Conservation (phyloP, 306 rosid genomes). For the Acacia confusa region DNA sequence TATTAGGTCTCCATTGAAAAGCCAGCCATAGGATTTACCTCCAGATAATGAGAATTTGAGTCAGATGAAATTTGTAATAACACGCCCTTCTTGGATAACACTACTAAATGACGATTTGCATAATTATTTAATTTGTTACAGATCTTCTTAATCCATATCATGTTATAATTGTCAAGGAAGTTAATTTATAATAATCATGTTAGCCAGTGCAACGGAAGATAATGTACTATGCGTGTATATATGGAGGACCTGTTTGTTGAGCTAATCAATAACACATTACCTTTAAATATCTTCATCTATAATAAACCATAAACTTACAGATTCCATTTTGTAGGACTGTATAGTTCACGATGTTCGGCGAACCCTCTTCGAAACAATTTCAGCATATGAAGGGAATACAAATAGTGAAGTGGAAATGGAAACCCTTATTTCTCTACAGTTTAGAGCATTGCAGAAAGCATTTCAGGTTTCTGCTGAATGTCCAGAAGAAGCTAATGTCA, state of each 20-base stretch:
- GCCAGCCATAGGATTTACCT: neutral
- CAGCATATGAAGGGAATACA: conserved; percentile 51
- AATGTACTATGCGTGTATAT: neutral
- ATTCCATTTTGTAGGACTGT: conserved; percentile 49
- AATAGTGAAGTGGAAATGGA: conserved; percentile 46
- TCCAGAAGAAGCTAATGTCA: conserved; percentile 41
- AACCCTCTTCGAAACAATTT: conserved; percentile 54
- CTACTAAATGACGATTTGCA: neutral
- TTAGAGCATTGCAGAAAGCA: conserved; percentile 47
- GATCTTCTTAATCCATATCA: neutral
- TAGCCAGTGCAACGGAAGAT: neutral
- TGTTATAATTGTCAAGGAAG: neutral
- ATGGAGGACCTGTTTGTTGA: neutral
- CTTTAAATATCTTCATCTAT: neutral
- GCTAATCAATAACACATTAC: neutral
- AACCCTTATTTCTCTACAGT: conserved; percentile 50
- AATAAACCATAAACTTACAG: neutral
- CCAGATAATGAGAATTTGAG: neutral
- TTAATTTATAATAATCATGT: neutral
- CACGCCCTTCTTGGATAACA: neutral
- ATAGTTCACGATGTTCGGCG: conserved; percentile 60
- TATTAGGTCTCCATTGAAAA: neutral
- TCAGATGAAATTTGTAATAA: neutral
- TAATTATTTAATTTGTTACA: neutral
- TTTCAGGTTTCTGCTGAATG: conserved; percentile 50